These are phyloP conservation scores for Mediolabrus comicus DNA, from an alignment of 108 stramenopile species.

Conservation along the genomic window DNA sequence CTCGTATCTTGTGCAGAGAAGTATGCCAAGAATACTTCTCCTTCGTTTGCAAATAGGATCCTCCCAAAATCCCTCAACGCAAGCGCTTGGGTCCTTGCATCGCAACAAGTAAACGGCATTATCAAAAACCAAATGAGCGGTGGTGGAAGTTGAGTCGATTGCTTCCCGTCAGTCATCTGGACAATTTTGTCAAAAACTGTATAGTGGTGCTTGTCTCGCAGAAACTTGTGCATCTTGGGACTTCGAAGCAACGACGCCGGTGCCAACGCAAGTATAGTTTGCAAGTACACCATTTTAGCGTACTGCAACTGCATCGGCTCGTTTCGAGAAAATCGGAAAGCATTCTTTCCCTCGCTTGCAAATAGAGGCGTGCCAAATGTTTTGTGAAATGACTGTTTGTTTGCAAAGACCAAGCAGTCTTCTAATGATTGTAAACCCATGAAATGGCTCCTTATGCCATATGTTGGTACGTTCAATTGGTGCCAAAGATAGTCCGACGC, in stretches of 20 bases:
- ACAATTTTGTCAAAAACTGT: conserved; percentile 15
- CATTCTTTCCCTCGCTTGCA: conserved; percentile 1
- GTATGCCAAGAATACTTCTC: conserved; percentile 22
- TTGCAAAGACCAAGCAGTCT: neutral
- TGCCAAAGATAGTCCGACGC: conserved; percentile 27
- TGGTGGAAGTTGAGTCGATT: conserved; percentile 8
- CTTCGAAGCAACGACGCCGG: conserved; percentile 15
- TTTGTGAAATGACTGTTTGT: conserved; percentile 8
- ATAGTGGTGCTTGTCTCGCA: conserved; percentile 11
- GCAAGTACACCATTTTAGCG: conserved; percentile 26
- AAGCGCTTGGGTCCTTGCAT: conserved; percentile 3
- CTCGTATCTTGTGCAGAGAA: conserved; percentile 1
- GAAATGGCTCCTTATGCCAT: conserved; percentile 10
- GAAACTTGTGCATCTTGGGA: conserved; percentile 12
- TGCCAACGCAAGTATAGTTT: conserved; percentile 16
- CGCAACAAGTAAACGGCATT: conserved; percentile 19
- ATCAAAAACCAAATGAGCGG: conserved; percentile 24
- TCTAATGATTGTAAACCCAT: conserved; percentile 3
- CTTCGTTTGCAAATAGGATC: conserved; percentile 13
- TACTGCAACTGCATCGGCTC: neutral
- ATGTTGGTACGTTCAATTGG: conserved; percentile 8
- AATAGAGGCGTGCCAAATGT: conserved; percentile 1
- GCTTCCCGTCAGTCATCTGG: neutral
- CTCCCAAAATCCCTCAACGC: conserved; percentile 20
- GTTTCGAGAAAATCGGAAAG: neutral